A percentile compares a stretch with the other conserved stretches of the same genome.
phyloP scores from a whole-genome alignment of 345 rosid species.

The Corymbia maculata region DNA sequence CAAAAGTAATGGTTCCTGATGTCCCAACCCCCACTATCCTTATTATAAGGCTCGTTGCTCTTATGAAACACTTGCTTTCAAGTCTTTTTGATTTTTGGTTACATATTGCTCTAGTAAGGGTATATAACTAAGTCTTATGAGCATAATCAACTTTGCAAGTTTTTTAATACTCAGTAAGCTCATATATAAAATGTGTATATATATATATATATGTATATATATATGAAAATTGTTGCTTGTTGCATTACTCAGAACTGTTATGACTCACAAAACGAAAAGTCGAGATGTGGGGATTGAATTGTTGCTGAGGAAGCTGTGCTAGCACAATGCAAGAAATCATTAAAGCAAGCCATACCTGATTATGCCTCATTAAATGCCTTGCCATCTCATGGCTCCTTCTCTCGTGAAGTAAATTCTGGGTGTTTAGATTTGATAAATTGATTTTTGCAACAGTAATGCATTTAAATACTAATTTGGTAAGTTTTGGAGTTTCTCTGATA shows the following conservation, averaged over 20 bases:
- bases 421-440: neutral
- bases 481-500: neutral
- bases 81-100: neutral
- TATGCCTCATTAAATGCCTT: conserved; percentile 19
- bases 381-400: neutral
- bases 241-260: conserved; percentile 45
- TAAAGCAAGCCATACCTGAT: conserved; percentile 9
- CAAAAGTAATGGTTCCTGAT: no score
- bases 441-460: neutral
- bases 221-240: neutral
- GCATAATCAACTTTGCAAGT: neutral
- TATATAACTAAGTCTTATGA: neutral
- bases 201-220: no score
- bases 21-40: no score
- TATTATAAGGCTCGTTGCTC: neutral
- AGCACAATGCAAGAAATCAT: conserved; percentile 41
- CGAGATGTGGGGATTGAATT: conserved; percentile 27
- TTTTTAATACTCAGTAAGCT: neutral
- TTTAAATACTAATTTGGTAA: neutral
- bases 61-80: neutral
- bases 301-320: conserved; percentile 43
- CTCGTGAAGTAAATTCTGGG: neutral
- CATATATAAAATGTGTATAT: no score
- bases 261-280: conserved; percentile 4
- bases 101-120: neutral